Evolutionary conservation across 805 yeast species (phyloP), one percentile per base, ranked within the genome.

Genomic region (Cyberlindnera americana): DNA sequence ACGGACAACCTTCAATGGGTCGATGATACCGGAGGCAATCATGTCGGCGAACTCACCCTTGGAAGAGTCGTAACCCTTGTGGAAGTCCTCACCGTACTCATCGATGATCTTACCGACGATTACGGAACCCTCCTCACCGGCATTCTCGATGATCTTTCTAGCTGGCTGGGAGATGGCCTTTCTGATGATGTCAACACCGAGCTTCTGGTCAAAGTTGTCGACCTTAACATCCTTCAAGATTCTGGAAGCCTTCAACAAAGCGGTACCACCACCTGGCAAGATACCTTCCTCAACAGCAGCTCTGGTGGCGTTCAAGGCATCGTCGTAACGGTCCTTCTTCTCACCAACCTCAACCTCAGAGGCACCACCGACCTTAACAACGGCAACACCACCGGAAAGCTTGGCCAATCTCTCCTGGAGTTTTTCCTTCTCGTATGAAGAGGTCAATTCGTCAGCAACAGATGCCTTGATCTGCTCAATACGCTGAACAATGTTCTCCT

Each of bases 211-310:
- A 61, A 91, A 91, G 53, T 53, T 50, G 38, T 53, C 55, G 80
- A 93, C 93, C 39, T 76, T 83, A 45, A 85, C 79, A 66, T 81
- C 77, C 60, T 80, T 77, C 46, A 95, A 78, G 50, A 54, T 48
- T 51, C 59, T 49, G n/a, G 59, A 54, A 35, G 98, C 98, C 79
- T 93, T 91, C 60, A 90, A 77, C 65, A 91, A 77, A 47, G 99
- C 98, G 53, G 98, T 91, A 73, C 99, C 99, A 67, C 99, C 99
- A 74, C 99, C 99, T 65, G 99, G 99, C 55, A 91, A 77, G 62
- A 93, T 93, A 73, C 99, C 99, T 70, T 93, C 98, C 71, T 93
- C 95, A 50, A 91, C 98, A 50, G 99, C 99, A 48, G 99, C 98
- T 72, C 98, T 88, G 41, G 98, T 93, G 44, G 99, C 98, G 67